Evolutionary conservation across 2,329 filamentous ascomycete species (phyloP), one percentile per base, ranked within the genome.

Genomic region (Botrytis paeoniae): DNA sequence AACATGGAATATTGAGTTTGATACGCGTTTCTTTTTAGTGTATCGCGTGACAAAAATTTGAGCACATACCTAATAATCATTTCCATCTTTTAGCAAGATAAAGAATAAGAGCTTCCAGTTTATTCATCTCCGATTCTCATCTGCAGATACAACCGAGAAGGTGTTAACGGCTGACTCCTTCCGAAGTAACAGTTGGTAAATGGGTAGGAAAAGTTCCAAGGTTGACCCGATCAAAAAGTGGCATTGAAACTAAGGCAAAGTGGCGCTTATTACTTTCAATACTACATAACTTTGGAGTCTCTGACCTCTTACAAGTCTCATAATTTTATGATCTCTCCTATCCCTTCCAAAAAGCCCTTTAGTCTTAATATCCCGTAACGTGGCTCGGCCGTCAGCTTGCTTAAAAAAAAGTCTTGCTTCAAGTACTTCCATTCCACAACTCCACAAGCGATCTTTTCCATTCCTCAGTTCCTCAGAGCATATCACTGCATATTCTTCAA

Each of bases 401-500:
- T n/a, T 20, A 4, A 62, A 61, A n/a, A n/a, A 35, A 32, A 22
- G 51, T 57, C 51, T 62, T 48, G 20, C 57, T 45, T 32, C n/a
- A 25, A 35, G 10, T 64, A 16, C 45, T 57, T 32, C 45, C 43
- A 68, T 51, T 68, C 45, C 65, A 51, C 45, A 57, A 29, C 25
- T 57, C 25, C 65, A n/a, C 35, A 57, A 29, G 18, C 65, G 63
- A 65, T 57, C n/a, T 25, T 16, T 66, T 35, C 7, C 51, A 69
- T 43, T 43, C 4, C 25, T 68, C 48, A 32, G 37, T 39, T 35
- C 12, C n/a, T 66, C 18, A 59, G 20, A 51, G 37, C 48, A 66
- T 14, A 72, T 51, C 39, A 69, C 65, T 57, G 41, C 71, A 72
- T 69, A 72, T 72, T 54, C 64, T 69, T 69, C 64, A 61, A 62